Conservation (phyloP, 805 yeast genomes). For the Wickerhamomyces tratensis region DNA sequence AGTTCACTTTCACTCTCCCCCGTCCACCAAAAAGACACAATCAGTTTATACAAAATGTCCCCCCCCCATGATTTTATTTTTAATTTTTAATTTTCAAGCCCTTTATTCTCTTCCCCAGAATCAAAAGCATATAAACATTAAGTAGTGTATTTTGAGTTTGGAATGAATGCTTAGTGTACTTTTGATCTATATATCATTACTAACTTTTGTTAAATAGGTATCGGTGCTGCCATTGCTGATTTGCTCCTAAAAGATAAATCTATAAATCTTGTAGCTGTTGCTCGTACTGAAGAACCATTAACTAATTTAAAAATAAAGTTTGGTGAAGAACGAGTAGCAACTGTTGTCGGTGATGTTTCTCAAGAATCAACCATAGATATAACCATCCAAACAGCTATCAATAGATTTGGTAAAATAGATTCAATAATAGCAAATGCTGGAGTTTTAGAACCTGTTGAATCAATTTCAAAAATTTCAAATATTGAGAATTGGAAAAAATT, state of each 20-base stretch:
- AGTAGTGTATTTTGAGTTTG: too few relatives aligned
- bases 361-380: conserved; percentile 24
- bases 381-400: conserved; percentile 35
- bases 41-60: too few relatives aligned
- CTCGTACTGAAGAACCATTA: conserved; percentile 50
- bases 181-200: neutral
- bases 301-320: conserved; percentile 29
- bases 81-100: too few relatives aligned
- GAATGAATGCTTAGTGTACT: too few relatives aligned
- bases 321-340: conserved; percentile 39
- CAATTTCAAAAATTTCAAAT: conserved; percentile 38
- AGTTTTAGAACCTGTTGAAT: conserved; percentile 65
- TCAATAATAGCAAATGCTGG: conserved; percentile 77
- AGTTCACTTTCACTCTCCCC: too few relatives aligned
- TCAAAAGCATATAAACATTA: too few relatives aligned
- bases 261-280: conserved; percentile 55
- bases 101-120: too few relatives aligned
- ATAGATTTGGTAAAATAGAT: conserved; percentile 47
- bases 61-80: too few relatives aligned
- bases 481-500: conserved; percentile 49
- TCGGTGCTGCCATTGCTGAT: conserved; percentile 70
- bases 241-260: conserved; percentile 27
- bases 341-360: conserved; percentile 54
- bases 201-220: conserved; percentile 32
- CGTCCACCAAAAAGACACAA: too few relatives aligned